Evolutionary conservation across 345 rosid genomes (phyloP), one percentile per base, ranked within the genome.

Genomic region (Moricandia arvensis): DNA sequence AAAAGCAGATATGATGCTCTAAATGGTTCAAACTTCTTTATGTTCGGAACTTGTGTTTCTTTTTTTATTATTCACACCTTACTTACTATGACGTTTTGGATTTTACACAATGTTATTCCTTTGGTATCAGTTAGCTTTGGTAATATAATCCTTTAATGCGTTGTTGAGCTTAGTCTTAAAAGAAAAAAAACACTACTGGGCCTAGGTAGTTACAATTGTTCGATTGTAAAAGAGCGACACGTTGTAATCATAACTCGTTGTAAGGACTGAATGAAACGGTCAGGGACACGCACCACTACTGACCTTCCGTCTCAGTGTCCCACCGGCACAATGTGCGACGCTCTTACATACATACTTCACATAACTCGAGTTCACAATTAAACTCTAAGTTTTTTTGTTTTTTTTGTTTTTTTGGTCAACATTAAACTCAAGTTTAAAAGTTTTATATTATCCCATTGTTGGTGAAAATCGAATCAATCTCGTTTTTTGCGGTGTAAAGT

Each of bases 1-100:
- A 16, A 84, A 88, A 63, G 92, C 94, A 11, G 94, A 92, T 74
- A 85, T 86, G 80, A 83, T 92, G 89, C 92, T 92, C 59, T 91
- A 70, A 86, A 11, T 17, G 2, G 5, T 63, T 4, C 18, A 33
- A 33, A 33, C 6, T 7, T 34, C 2, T 34, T 34, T 30, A 21
- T 21, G 62, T 10, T 51, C 13, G 63, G 16, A 37, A 73, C 30
- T 11, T 21, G 24, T 21, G 24, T 21, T 21, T 21, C 2, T 21
- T 21, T 21, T 21, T 21, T 21, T 21, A 21, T 21, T 2, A 21
- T 21, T 21, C 2, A 21, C 24, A 21, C 24, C 2, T 21, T 21
- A 21, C 1, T 1, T 21, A 21, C 1, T 21, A 21, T 21, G 24
- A 21, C 24, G 24, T 21, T 21, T 21, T 21, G 24, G 24, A 21